A percentile compares a stretch with the other conserved stretches of the same genome.
These are phyloP conservation scores for Hymenoscyphus scutula DNA, from an alignment of 2,329 filamentous ascomycete genomes.

Conservation along the genomic window DNA sequence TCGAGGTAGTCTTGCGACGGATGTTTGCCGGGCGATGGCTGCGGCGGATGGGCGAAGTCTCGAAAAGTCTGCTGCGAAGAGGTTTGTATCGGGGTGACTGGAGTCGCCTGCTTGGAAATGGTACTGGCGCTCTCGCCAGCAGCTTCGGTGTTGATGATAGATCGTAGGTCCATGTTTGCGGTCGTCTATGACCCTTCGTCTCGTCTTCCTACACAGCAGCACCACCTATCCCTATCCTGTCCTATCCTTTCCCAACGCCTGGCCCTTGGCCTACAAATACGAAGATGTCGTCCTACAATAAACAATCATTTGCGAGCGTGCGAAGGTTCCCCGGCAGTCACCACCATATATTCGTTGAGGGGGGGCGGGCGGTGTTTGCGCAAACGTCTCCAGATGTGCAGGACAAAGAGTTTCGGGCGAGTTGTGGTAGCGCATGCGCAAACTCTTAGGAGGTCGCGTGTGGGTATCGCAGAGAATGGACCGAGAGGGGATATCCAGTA, in stretches of 20 bases:
- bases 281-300: slow-evolving; percentile 1
- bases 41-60: slow-evolving; percentile 32
- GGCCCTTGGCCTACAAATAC: background rate
- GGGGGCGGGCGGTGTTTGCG: background rate
- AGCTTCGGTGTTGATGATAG: slow-evolving; percentile 47
- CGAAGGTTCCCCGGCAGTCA: background rate
- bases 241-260: background rate
- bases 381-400: slow-evolving; percentile 3
- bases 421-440: background rate
- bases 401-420: background rate
- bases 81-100: slow-evolving; percentile 35
- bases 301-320: background rate
- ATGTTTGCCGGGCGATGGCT: slow-evolving; percentile 34
- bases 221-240: background rate
- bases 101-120: slow-evolving; percentile 29
- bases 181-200: slow-evolving; percentile 19
- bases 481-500: background rate
- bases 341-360: background rate
- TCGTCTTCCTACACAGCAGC: background rate
- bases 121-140: slow-evolving; percentile 30
- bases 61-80: slow-evolving; percentile 32
- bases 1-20: slow-evolving; percentile 35
- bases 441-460: background rate
- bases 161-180: slow-evolving; percentile 50
- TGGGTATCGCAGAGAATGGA: background rate